Evolutionary conservation across 305 asterid genomes (phyloP).

Genomic region (Plantago coronopus): DNA sequence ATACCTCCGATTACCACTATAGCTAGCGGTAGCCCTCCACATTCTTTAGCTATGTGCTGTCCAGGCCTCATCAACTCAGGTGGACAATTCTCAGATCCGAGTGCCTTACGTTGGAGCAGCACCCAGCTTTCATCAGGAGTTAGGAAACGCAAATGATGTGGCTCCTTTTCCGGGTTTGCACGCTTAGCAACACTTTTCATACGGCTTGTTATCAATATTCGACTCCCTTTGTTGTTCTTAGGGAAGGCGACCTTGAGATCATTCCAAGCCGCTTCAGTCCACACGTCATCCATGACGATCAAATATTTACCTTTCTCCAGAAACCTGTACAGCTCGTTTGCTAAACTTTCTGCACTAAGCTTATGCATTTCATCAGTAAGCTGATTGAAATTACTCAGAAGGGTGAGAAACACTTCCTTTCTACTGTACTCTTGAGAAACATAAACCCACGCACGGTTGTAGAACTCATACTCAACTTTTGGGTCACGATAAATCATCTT

Average conservation of each 20-base stretch:
- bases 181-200: slow-evolving; percentile 22
- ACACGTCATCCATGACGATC: slow-evolving; percentile 31
- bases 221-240: slow-evolving; percentile 18
- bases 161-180: slow-evolving; percentile 16
- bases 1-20: slow-evolving; percentile 34
- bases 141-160: slow-evolving; percentile 26
- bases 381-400: slow-evolving; percentile 19
- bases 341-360: slow-evolving; percentile 20
- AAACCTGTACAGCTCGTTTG: slow-evolving; percentile 19
- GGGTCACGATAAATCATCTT: slow-evolving; percentile 22
- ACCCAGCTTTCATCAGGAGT: slow-evolving; percentile 26
- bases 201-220: slow-evolving; percentile 30
- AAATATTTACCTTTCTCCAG: slow-evolving; percentile 22
- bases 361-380: slow-evolving; percentile 13
- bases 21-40: slow-evolving; percentile 32
- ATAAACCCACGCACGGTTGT: slow-evolving; percentile 30
- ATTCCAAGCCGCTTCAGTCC: slow-evolving; percentile 31
- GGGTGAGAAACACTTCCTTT: slow-evolving; percentile 22
- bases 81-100: slow-evolving; percentile 25
- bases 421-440: slow-evolving; percentile 31
- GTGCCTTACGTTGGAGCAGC: slow-evolving; percentile 24
- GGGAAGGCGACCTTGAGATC: slow-evolving; percentile 29
- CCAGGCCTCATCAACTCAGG: slow-evolving; percentile 28
- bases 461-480: slow-evolving; percentile 21
- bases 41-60: slow-evolving; percentile 23